Percentiles rank a stretch among this genome's conserved stretches.
Evolutionary conservation across 176 grass and related monocot genomes (phyloP).

Genomic region (Ensete ventricosum): DNA sequence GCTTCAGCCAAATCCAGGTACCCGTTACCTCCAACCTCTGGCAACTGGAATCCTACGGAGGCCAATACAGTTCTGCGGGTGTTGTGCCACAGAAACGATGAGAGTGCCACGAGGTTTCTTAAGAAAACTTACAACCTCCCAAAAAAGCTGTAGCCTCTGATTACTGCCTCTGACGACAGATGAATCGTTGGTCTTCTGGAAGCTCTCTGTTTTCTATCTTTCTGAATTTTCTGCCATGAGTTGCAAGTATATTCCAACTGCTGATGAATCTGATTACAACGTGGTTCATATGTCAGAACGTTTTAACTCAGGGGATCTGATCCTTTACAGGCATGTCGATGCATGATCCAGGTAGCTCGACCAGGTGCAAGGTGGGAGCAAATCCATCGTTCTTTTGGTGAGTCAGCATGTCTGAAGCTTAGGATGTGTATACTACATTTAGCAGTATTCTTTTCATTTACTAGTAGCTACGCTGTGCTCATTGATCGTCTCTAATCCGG

Average conservation of each 20-base stretch:
- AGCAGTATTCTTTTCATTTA: not conserved
- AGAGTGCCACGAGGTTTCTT: slow-evolving; percentile 79
- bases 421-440: slow-evolving; percentile 5
- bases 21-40: slow-evolving; percentile 64
- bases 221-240: not conserved
- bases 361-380: not conserved
- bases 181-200: not conserved
- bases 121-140: slow-evolving; percentile 96
- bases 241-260: not conserved
- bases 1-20: slow-evolving; percentile 43
- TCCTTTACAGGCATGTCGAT: not conserved
- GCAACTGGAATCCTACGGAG: slow-evolving; percentile 76
- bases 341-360: not conserved
- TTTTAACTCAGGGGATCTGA: not conserved
- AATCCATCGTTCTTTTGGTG: not conserved
- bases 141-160: slow-evolving; percentile 48
- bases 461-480: not conserved
- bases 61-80: slow-evolving; percentile 82
- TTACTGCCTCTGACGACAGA: no score
- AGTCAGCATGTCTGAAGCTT: not conserved
- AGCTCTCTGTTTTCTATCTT: not conserved
- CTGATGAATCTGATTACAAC: not conserved
- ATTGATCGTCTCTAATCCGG: not conserved
- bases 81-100: slow-evolving; percentile 78
- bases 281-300: not conserved